These are phyloP conservation scores for Zygoascus bituminiphila DNA, from an alignment of 805 yeast species.

Conservation along the genomic window DNA sequence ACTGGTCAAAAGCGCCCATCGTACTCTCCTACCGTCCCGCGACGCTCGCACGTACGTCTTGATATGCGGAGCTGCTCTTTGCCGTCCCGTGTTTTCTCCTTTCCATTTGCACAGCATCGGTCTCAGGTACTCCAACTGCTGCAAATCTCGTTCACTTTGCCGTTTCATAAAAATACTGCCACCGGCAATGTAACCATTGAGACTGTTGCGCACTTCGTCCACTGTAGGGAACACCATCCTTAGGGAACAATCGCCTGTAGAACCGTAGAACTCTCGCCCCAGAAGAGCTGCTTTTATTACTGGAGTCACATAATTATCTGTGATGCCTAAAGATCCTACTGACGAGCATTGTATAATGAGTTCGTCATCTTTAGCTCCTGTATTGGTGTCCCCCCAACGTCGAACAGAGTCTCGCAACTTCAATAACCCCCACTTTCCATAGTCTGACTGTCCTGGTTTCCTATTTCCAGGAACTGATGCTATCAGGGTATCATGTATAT, in stretches of 20 bases:
- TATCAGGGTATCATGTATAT: conserved; percentile 19
- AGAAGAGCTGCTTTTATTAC: conserved; percentile 10
- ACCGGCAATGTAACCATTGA: conserved; percentile 43
- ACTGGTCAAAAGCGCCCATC: conserved; percentile 68
- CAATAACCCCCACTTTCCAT: conserved; percentile 18
- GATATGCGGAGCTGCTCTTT: conserved; percentile 50
- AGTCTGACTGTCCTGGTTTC: conserved; percentile 5
- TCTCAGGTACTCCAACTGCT: conserved; percentile 37
- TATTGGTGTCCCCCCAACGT: neutral
- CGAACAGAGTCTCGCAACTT: conserved; percentile 13
- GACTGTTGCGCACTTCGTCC: conserved; percentile 32
- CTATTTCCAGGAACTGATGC: conserved; percentile 29
- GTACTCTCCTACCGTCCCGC: conserved; percentile 29
- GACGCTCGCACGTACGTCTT: conserved; percentile 42
- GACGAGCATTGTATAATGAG: conserved; percentile 23
- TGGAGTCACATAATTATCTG: conserved; percentile 17
- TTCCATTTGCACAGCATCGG: conserved; percentile 43
- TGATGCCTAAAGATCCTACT: conserved; percentile 22
- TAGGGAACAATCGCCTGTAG: neutral
- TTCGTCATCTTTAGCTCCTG: neutral
- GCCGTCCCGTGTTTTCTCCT: conserved; percentile 24
- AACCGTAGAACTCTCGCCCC: conserved; percentile 19
- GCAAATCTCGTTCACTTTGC: conserved; percentile 18
- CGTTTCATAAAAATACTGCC: conserved; percentile 41
- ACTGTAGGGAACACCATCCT: conserved; percentile 39